phyloP scores from a whole-genome alignment of 352 stramenopile genomes.

The Pythium oligandrum region DNA sequence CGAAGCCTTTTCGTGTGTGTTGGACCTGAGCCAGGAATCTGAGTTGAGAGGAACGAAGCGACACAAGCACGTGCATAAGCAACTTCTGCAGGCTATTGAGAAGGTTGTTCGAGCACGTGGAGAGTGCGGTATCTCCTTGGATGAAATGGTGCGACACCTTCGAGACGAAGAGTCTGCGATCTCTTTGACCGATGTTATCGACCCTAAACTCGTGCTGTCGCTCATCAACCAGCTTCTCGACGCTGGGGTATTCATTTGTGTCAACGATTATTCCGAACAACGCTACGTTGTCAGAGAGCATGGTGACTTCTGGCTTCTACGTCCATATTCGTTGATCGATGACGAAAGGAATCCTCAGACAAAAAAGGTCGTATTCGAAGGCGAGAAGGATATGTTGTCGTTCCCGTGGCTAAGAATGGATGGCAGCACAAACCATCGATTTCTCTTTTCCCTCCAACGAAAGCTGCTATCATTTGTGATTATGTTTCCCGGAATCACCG shows the following conservation, averaged over 20 bases:
- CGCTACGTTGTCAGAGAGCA: constrained; percentile 63
- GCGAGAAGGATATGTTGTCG: constrained; percentile 70
- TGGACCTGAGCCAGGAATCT: constrained; percentile 9
- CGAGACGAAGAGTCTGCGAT: background rate
- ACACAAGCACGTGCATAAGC: background rate
- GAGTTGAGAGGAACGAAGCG: constrained; percentile 8
- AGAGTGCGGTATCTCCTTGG: constrained; percentile 11
- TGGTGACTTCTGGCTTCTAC: constrained; percentile 62
- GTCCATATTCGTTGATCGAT: constrained; percentile 51
- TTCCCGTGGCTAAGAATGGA: constrained; percentile 85
- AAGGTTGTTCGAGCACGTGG: constrained; percentile 8
- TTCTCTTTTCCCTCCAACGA: constrained; percentile 73
- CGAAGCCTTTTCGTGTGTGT: constrained; percentile 52
- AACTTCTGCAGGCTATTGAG: constrained; percentile 1
- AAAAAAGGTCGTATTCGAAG: constrained; percentile 55
- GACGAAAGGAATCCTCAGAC: constrained; percentile 4
- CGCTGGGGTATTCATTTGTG: constrained; percentile 44
- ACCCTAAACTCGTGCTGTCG: background rate
- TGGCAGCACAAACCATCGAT: constrained; percentile 64
- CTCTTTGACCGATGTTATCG: background rate
- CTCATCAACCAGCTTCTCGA: constrained; percentile 51
- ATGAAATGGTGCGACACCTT: constrained; percentile 3
- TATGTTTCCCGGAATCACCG: constrained; percentile 49
- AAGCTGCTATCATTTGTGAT: constrained; percentile 61
- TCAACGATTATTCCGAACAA: constrained; percentile 69